Evolutionary conservation across 2,329 filamentous ascomycete species (phyloP).

Genomic region (Talaromyces pinophilus): DNA sequence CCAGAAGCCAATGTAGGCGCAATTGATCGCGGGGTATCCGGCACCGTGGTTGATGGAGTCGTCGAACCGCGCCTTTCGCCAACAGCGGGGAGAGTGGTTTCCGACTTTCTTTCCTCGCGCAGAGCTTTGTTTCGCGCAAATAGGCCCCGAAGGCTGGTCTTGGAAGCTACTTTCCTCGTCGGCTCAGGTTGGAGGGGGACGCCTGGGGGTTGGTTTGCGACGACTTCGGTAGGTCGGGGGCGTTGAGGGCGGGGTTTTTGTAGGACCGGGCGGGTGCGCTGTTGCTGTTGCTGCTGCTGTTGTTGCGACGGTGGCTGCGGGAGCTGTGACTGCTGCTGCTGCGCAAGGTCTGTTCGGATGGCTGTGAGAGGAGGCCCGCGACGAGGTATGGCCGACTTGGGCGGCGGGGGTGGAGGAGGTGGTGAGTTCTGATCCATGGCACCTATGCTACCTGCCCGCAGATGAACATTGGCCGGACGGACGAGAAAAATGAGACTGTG

Average conservation of each 20-base stretch:
- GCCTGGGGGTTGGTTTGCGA: constrained; percentile 30
- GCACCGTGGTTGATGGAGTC: constrained; percentile 25
- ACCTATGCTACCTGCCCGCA: constrained; percentile 16
- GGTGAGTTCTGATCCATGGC: constrained; percentile 23
- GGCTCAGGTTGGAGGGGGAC: constrained; percentile 36
- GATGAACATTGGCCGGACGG: constrained; percentile 13
- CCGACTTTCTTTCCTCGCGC: constrained; percentile 30
- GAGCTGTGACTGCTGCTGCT: constrained; percentile 33
- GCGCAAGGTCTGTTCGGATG: constrained; percentile 42
- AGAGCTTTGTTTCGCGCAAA: constrained; percentile 41
- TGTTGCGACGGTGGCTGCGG: constrained; percentile 25
- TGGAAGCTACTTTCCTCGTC: constrained; percentile 40
- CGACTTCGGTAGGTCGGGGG: constrained; percentile 36
- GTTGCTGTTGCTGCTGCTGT: constrained; percentile 32
- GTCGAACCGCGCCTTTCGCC: constrained; percentile 32
- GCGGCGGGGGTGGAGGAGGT: constrained; percentile 8
- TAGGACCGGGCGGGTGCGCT: constrained; percentile 26
- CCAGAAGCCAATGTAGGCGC: constrained; percentile 32
- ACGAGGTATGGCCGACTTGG: constrained; percentile 38
- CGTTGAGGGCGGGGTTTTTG: constrained; percentile 33
- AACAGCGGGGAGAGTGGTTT: constrained; percentile 37
- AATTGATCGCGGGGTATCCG: constrained; percentile 30
- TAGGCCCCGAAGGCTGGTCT: constrained; percentile 39
- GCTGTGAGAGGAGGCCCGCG: constrained; percentile 40
- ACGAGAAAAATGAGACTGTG: background rate